Evolutionary conservation across 106 monocot genomes (phyloP), one percentile per base, ranked within the genome.

Genomic region (Dioscorea zingiberensis): DNA sequence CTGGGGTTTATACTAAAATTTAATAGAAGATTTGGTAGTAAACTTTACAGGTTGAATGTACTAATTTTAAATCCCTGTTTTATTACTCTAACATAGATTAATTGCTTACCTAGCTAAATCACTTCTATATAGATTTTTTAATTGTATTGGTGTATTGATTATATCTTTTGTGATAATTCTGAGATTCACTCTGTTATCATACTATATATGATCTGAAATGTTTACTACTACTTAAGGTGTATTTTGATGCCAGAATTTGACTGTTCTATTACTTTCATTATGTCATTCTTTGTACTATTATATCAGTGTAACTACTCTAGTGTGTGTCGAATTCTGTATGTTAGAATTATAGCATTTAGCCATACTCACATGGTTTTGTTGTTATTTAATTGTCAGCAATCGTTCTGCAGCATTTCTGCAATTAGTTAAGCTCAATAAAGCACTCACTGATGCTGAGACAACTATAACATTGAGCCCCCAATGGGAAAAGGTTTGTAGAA

Each of bases 341-440:
- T 59, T 38, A 38, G 38, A 38, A 38, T 38, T 38, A 6, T 38
- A 38, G 10, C 4, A 29, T 53, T 4, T 55, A 26, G 2, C 54
- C 29, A 19, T 51, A 62, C 46, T 24, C 44, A 27, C 21, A 18
- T 1, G 2, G 21, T 10, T 62, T 2, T 53, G 18, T 73, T 79
- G 13, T 63, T 55, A 27, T 47, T 13, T 75, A 7, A 10, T 69
- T 73, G 38, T 27, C 70, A 95, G 95, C 74, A 95, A 95, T 25
- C 91, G 91, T 8, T 80, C 95, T 55, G 91, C 95, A 49, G 95
- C 95, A 48, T 97, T 97, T 79, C 74, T 91, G 13, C 83, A 91
- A 63, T 71, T 97, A 69, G 88, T 97, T 60, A 97, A 97, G 77
- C 85, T 97, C 54, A 97, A 59, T 64, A 97, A 97, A 79, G 95